Evolutionary conservation across 805 yeast genomes (phyloP), one percentile per base, ranked within the genome.

Genomic region (Kluyveromyces lactis): DNA sequence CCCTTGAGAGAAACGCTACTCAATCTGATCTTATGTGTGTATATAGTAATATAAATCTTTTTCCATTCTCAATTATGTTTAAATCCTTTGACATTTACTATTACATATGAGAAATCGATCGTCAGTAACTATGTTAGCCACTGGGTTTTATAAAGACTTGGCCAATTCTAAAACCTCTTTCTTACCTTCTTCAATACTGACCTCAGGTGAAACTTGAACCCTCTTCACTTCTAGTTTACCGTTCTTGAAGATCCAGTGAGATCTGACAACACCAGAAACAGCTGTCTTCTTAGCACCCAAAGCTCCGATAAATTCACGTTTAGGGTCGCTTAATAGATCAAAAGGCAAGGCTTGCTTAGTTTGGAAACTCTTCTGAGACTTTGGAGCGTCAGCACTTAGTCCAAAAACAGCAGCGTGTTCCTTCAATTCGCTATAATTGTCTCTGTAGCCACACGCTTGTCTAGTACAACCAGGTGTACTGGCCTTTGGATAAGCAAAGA

Each of bases 391-490:
- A 3, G 90, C 80, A 53, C 94, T 81, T 36, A 90, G 59, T 0
- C 98, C 98, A 50, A 73, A 78, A 1, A 90, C 80, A 18, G 72
- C 72, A 28, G 72, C 64, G 33, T 67, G 59, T 29, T 54, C 39
- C 34, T 58, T 55, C 33, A 59, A 46, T 7, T 52, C 60, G 2
- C 70, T 67, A 57, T 64, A 79, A 50, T 75, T 75, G 47, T 75
- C 79, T 51, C 92, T 78, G 58, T 82, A 92, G 0, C 96, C 96
- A 57, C 83, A 74, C 2, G 89, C 97, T 64, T 90, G 98, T 51
- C 86, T 75, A 1, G 98, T 90, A 62, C 98, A 92, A 3, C 98
- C 98, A 1, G 96, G 95, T 0, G 97, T 90, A 18, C 82, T 77
- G 0, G 97, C 97, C 55, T 73, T 81, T 39, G 97, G 97, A 56